phyloP scores from a whole-genome alignment of 345 rosid genomes.

The Ricinus communis region DNA sequence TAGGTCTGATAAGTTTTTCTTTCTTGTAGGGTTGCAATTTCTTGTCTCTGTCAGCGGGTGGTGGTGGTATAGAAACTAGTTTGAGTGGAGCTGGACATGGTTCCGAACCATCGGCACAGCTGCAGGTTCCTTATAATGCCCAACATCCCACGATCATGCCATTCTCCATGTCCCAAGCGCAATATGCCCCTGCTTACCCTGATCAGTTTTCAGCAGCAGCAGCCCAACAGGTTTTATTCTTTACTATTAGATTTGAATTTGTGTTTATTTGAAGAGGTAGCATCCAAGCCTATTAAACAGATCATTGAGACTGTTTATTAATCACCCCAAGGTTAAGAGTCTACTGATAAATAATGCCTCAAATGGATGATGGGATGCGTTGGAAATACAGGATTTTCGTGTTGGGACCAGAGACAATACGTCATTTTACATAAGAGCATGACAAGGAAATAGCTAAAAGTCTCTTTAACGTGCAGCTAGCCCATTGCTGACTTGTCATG shows the following conservation, averaged over 20 bases:
- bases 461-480: background rate
- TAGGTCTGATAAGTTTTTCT: slow-evolving; percentile 20
- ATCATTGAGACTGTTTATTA: background rate
- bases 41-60: slow-evolving; percentile 55
- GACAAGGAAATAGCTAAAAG: background rate
- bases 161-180: slow-evolving; percentile 31
- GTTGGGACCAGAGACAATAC: background rate
- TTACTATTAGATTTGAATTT: background rate
- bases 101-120: slow-evolving; percentile 27
- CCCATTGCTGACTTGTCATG: background rate
- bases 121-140: slow-evolving; percentile 40
- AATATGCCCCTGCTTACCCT: slow-evolving; percentile 32
- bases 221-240: slow-evolving; percentile 56
- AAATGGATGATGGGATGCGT: background rate
- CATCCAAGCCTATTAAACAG: background rate
- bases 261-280: background rate
- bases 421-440: background rate
- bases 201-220: slow-evolving; percentile 46
- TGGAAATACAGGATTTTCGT: background rate
- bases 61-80: slow-evolving; percentile 26
- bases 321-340: background rate
- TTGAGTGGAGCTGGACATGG: slow-evolving; percentile 28
- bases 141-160: slow-evolving; percentile 37
- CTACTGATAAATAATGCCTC: background rate
- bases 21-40: slow-evolving; percentile 59